Evolutionary conservation across 805 yeast genomes (phyloP).

Genomic region (Yamadazyma phyllophila): DNA sequence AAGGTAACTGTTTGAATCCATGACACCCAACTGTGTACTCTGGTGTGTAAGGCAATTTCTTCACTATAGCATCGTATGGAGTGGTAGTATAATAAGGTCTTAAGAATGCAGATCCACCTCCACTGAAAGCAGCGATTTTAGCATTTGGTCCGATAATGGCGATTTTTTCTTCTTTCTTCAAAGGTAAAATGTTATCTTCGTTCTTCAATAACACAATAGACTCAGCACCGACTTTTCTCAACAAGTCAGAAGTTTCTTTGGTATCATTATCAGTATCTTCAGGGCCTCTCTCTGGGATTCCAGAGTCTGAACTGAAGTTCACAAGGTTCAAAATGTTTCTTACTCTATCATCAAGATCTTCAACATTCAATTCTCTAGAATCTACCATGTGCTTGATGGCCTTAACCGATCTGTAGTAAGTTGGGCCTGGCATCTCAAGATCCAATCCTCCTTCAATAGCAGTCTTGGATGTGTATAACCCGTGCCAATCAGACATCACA

Average conservation of each 20-base stretch:
- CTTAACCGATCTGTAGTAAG: slow-evolving; percentile 19
- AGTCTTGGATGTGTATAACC: slow-evolving; percentile 26
- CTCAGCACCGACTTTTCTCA: slow-evolving; percentile 24
- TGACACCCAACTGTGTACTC: slow-evolving; percentile 30
- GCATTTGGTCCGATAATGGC: slow-evolving; percentile 37
- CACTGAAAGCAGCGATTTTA: slow-evolving; percentile 26
- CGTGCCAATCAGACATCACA: slow-evolving; percentile 35
- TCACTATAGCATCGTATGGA: slow-evolving; percentile 21
- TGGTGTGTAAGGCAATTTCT: slow-evolving; percentile 17
- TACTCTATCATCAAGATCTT: slow-evolving; percentile 27
- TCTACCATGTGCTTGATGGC: slow-evolving; percentile 23
- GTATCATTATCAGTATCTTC: slow-evolving; percentile 21
- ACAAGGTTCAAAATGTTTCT: slow-evolving; percentile 26
- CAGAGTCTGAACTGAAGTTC: slow-evolving; percentile 20
- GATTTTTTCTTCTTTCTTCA: slow-evolving; percentile 27
- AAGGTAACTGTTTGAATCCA: slow-evolving; percentile 29
- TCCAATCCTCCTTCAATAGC: slow-evolving; percentile 30
- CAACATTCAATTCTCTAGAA: slow-evolving; percentile 24
- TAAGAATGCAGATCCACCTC: slow-evolving; percentile 35
- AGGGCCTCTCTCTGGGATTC: slow-evolving; percentile 20
- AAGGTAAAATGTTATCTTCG: slow-evolving; percentile 24
- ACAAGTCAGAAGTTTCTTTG: slow-evolving; percentile 20
- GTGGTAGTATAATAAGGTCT: slow-evolving; percentile 26
- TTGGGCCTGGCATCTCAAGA: slow-evolving; percentile 36
- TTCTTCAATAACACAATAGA: slow-evolving; percentile 30